phyloP scores from a whole-genome alignment of 495 filamentous ascomycete species.

The Penicillium manginii region DNA sequence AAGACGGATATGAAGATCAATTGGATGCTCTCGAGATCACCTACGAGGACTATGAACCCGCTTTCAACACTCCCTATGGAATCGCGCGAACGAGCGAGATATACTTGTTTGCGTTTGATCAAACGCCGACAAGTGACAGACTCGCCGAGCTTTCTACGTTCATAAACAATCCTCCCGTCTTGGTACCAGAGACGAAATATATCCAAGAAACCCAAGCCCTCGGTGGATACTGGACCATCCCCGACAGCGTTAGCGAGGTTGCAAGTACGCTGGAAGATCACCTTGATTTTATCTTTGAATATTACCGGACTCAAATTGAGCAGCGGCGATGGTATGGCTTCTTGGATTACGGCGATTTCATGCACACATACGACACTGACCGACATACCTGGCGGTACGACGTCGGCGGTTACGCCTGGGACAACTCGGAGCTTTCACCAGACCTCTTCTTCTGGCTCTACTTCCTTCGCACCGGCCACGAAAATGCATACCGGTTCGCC shows the following conservation, averaged over 20 bases:
- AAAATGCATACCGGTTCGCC: constrained; percentile 50
- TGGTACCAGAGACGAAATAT: constrained; percentile 40
- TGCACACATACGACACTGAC: constrained; percentile 54
- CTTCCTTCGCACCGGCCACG: constrained; percentile 50
- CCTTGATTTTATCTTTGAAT: constrained; percentile 48
- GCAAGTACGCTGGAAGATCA: constrained; percentile 37
- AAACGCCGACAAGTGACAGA: constrained; percentile 40
- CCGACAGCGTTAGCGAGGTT: neutral
- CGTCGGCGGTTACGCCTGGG: constrained; percentile 57
- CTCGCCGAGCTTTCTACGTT: constrained; percentile 32
- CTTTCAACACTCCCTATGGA: constrained; percentile 49
- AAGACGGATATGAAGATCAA: constrained; percentile 51
- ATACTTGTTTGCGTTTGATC: constrained; percentile 43
- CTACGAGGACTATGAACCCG: constrained; percentile 56
- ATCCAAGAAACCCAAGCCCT: constrained; percentile 46
- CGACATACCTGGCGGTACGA: constrained; percentile 57
- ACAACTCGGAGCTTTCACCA: constrained; percentile 56
- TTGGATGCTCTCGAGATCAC: constrained; percentile 55
- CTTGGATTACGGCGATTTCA: constrained; percentile 54
- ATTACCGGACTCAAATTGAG: constrained; percentile 47
- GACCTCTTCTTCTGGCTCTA: constrained; percentile 57
- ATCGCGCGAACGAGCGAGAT: constrained; percentile 52
- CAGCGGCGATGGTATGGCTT: constrained; percentile 55
- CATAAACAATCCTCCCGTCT: constrained; percentile 40
- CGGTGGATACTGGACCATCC: constrained; percentile 43